Base-by-base conservation (phyloP, 2,329 filamentous ascomycete genomes). In the Hansfordia pulvinata region DNA sequence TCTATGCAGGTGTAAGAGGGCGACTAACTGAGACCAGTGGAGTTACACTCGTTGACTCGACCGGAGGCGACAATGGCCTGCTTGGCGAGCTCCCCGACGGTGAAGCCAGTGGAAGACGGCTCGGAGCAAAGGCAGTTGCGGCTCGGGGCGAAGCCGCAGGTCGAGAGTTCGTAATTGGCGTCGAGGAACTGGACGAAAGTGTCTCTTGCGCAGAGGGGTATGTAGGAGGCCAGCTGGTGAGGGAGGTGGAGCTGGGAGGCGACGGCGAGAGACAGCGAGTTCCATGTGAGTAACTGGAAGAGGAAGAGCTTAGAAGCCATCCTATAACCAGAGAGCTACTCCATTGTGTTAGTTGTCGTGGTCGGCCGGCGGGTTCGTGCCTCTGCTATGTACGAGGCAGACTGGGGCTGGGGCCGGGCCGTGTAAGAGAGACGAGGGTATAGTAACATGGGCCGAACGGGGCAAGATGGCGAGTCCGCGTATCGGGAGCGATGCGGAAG, bases 71-170 rank as follows among this genome's bases (percentile, higher is more conserved):
- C 55, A 18, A 80, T 62, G 46, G 79, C 85, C 41, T 76, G 67
- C 34, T 82, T 50, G 4, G 71, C 75, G 8, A 64, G 77, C 50
- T 84, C 79, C n/a, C 76, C 77, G 25, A 83, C 42, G 2, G 79
- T 83, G 39, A 73, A 76, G 8, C 72, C 75, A 17, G 64, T 64
- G 9, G 47, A 51, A 7, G 75, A 75, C 18, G 58, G 56, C 31
- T 61, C 58, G 19, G 62, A 61, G 46, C 79, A 85, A 6, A 84
- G 57, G 37, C 75, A 82, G 40, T 60, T 52, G 37, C 82, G 46
- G 15, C 73, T 60, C 8, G 63, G 57, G n/a, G n/a, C n/a, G n/a
- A n/a, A n/a, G n/a, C n/a, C n/a, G n/a, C n/a, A n/a, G n/a, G n/a
- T n/a, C n/a, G n/a, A n/a, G n/a, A n/a, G n/a, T n/a, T n/a, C 58